Base-by-base conservation (phyloP, 1,139 yeast species). In the Geotrichum cucujoidarum region DNA sequence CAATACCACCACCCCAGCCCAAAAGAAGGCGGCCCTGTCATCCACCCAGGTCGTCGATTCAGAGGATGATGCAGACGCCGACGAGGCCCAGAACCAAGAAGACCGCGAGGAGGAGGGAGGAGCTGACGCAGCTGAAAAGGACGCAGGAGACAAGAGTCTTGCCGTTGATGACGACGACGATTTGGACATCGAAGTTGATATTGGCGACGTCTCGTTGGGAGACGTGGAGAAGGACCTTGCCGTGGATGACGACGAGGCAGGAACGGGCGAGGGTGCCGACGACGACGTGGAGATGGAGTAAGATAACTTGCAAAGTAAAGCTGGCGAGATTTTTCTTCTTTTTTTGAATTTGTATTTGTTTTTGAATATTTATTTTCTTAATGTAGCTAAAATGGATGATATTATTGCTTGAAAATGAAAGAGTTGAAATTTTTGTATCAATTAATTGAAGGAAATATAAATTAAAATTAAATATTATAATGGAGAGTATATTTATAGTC, bases 51-150 rank as follows among this genome's bases (percentile, higher is more conserved):
- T 24, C 10, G 8, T 6, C 27, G 27, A 24, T 24, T 16, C 21
- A 34, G 27, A 24, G 6, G 27, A 24, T 4, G 38, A 16, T 13
- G 20, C 20, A 11, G 44, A 40, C 3, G 44, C 31, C 13, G 44
- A 31, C 16, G 36, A 30, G 14, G 36, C 30, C 18, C 29, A 40
- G 27, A 20, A 31, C 11, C 29, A 41, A 21, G 38, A 41, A 7
- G 45, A 33, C 10, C 21, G 33, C 4, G 21, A 43, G 17, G 41
- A 35, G 6, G 41, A 38, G 16, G 21, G 14, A 21, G 41, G 24
- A 25, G 40, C 17, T 4, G 27, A 22, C 6, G 34, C 24, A 24
- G 40, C 20, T 5, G 27, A 37, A 21, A 37, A 43, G n/a, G 27
- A 24, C 27, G 6, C 27, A 24, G 10, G n/a, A n/a, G n/a, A n/a